Evolutionary conservation across 2,329 filamentous ascomycete genomes (phyloP), one percentile per base, ranked within the genome.

Genomic region (Botrytis squamosa): DNA sequence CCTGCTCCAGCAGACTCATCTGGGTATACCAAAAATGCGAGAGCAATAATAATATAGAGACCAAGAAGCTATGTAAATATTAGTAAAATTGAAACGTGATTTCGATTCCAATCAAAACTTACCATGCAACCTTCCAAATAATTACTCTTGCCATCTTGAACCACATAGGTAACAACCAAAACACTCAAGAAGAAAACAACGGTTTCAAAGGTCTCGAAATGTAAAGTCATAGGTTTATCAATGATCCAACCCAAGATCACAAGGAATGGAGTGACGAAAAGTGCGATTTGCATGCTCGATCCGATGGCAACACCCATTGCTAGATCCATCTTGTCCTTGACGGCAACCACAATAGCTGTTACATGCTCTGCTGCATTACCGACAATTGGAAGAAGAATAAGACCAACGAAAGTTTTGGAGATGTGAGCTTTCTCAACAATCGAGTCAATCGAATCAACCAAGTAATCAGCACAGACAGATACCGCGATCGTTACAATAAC

Each of bases 81-180:
- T 57, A 70, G 70, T 42, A 40, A 52, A 49, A 65, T n/a, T 44
- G 8, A 40, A 38, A 49, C n/a, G 22, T 38, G n/a, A 49, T 1
- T 42, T 16, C n/a, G 10, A 40, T 18, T 2, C 38, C 20, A 3
- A n/a, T 38, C 12, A 20, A 52, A 67, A 63, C 77, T 74, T 69
- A 77, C 77, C 88, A 95, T 92, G 63, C 91, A 91, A 66, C 93
- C 93, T 81, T 95, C 93, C 44, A 95, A 88, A 78, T 95, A 95
- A 82, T 95, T 95, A n/a, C 90, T 93, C 82, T 92, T 93, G 79
- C 93, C 93, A 80, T 95, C 93, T 81, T 93, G 91, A 69, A 95
- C 91, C 3, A 88, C 92, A 83, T 89, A 94, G 73, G 89, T 93
- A 57, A 94, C 92, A 42, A 94, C 91, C 63, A 94, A 83, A 2